Base-by-base conservation (phyloP, 1,284 basidiomycete genomes). In the Meira nashicola region DNA sequence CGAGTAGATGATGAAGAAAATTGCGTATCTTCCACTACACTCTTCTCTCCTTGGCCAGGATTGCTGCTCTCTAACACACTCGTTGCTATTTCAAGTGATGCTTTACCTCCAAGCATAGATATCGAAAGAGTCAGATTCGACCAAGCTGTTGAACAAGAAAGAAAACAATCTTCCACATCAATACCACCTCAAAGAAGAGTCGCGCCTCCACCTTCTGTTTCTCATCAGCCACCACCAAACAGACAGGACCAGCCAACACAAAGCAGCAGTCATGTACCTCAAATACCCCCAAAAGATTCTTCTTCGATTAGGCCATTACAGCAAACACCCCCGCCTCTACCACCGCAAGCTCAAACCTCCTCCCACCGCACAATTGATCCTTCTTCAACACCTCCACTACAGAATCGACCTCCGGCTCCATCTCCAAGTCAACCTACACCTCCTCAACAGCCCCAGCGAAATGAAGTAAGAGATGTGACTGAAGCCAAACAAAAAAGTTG, bases 31-130 rank as follows among this genome's bases (percentile, higher is more conserved):
- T 54, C 50, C 14, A 55, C 50, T 9, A 58, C 56, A 11, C 17
- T 28, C 6, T 58, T 58, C 38, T 39, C 33, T 17, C 52, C 56
- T 28, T 58, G 33, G 53, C 38, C 52, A 11, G 56, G 50, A 23
- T 21, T 58, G 23, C 41, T 55, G n/a, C 33, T 58, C 17, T 39
- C 25, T 1, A 28, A 39, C 12, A 58, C 56, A 8, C 14, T 58
- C 21, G 52, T 58, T 19, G 50, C 50, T 6, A n/a, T 15, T 19
- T 17, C 28, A 2, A 19, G 17, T 40, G 19, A 57, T 4, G 17
- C 7, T 2, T 5, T 21, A 23, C 9, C 17, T 21, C 7, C n/a
- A 7, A 23, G 25, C 17, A 43, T 15, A 43, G 19, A 19, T 43
- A 43, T 19, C 11, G 19, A 15, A 5, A 43, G 19, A 11, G 40